phyloP scores from a whole-genome alignment of 331 rosid species.

The Rhamnella rubrinervis region DNA sequence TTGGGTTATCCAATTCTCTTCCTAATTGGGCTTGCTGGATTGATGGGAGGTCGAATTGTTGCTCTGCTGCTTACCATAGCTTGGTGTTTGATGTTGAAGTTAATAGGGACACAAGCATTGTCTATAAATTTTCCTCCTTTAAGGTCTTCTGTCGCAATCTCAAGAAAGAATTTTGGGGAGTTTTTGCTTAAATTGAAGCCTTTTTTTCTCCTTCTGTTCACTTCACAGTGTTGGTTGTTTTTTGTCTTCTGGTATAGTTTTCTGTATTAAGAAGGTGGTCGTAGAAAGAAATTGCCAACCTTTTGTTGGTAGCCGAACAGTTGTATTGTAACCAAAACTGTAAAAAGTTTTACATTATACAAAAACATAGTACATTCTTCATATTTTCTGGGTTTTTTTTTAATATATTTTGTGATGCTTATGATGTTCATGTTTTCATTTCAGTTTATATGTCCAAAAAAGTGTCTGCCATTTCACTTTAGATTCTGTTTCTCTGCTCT shows the following conservation, averaged over 20 bases:
- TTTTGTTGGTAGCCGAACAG: constrained; percentile 46
- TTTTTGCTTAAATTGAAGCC: background rate
- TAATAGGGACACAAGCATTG: constrained; percentile 27
- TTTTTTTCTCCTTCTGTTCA: background rate
- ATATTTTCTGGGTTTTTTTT: constrained; percentile 8
- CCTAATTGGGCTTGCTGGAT: constrained; percentile 56
- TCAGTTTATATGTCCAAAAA: background rate
- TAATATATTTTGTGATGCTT: background rate
- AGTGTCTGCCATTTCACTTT: too few relatives aligned
- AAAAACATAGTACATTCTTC: constrained; percentile 21
- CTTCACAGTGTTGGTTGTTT: constrained; percentile 11
- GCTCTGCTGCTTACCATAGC: constrained; percentile 51
- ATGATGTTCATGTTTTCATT: background rate
- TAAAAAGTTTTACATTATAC: constrained; percentile 35
- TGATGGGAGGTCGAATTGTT: constrained; percentile 48
- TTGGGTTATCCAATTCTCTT: constrained; percentile 36
- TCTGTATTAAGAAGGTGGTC: constrained; percentile 16
- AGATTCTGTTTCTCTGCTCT: too few relatives aligned
- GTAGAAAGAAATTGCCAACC: constrained; percentile 33
- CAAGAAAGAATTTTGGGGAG: constrained; percentile 9
- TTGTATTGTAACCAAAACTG: constrained; percentile 38
- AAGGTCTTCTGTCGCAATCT: constrained; percentile 23
- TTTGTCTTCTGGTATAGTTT: constrained; percentile 1
- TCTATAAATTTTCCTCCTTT: constrained; percentile 20
- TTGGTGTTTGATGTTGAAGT: constrained; percentile 53